Evolutionary conservation across 176 grass and related monocot species (phyloP), one percentile per base, ranked within the genome.

Genomic region (Aegilops bicornis): DNA sequence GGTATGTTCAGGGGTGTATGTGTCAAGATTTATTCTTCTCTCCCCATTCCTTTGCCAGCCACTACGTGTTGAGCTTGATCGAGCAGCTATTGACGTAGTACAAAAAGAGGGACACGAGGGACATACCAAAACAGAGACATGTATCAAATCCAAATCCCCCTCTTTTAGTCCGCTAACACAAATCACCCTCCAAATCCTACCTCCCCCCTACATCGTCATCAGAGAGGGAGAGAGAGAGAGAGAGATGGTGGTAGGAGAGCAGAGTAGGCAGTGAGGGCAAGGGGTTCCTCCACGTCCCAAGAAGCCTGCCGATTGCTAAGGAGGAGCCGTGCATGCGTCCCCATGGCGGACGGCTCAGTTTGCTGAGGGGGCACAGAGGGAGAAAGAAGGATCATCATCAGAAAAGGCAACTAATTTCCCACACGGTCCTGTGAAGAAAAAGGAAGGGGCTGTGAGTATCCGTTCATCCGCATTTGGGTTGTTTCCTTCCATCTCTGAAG

Each of bases 11-110:
- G 20, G 72, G 79, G 8, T 90, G 69, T 90, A 78, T 10, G 45
- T 62, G 78, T 17, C 27, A 86, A 80, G 45, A 45, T 62, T 27
- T 84, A 40, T 84, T 63, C 9, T 74, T 31, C 58, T 73, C 23
- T 83, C 10, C 6, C 3, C 12, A 10, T 37, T 78, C 66, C 31
- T 31, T 30, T 64, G 42, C 5, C 60, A 27, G 29, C 60, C 72
- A 62, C 65, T 89, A 76, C 83, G 79, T 75, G 86, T 17, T 64
- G 83, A 82, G 52, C 43, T 87, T 90, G 89, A 81, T 85, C 72
- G 54, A 14, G 40, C 85, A 77, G 68, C 74, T 72, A 20, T 60
- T 59, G 91, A 92, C 87, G 80, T 87, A 27, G 27, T 27, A 87
- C 76, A 87, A 87, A 92, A 84, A 84, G 84, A 81, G 80, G 87